These are phyloP conservation scores for Ilyonectria sp. DNA, from an alignment of 2,329 filamentous ascomycete genomes.

Conservation along the genomic window DNA sequence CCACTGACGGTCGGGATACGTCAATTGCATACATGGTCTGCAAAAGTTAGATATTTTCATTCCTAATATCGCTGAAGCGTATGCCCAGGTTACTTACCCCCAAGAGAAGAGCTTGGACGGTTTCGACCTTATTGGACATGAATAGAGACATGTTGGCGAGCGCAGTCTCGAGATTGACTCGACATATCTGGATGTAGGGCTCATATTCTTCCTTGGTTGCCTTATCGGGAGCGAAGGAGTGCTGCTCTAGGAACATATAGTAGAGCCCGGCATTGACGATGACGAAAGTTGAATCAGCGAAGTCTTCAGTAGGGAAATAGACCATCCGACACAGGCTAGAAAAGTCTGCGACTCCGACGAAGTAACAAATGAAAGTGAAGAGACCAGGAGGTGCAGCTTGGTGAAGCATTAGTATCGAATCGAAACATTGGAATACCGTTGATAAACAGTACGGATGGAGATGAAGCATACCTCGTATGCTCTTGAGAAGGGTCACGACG, in stretches of 20 bases:
- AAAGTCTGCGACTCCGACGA: slow-evolving; percentile 66
- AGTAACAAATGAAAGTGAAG: slow-evolving; percentile 65
- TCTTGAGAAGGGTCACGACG: slow-evolving; percentile 65
- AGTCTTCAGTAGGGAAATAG: slow-evolving; percentile 68
- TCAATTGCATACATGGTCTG: slow-evolving; percentile 75
- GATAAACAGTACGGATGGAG: neutral
- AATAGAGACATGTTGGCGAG: slow-evolving; percentile 69
- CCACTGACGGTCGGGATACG: slow-evolving; percentile 72
- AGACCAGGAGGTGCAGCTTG: slow-evolving; percentile 63
- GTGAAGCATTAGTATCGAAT: slow-evolving; percentile 14
- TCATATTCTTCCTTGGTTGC: slow-evolving; percentile 54
- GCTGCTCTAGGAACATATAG: slow-evolving; percentile 65
- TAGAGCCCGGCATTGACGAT: slow-evolving; percentile 66
- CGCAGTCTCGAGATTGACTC: slow-evolving; percentile 65
- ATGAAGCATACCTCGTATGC: slow-evolving; percentile 59
- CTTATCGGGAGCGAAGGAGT: slow-evolving; percentile 54
- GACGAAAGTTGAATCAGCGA: slow-evolving; percentile 65
- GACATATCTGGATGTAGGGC: slow-evolving; percentile 58
- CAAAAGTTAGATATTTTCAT: slow-evolving; percentile 17
- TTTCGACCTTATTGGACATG: slow-evolving; percentile 68
- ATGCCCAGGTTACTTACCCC: slow-evolving; percentile 60
- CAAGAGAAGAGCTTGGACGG: slow-evolving; percentile 71
- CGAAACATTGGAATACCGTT: neutral
- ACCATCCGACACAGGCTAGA: slow-evolving; percentile 64
- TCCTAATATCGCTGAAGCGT: neutral